A percentile compares a stretch with the other conserved stretches of the same genome.
Conservation (phyloP, 352 stramenopile species). For the Globisporangium perplexum region DNA sequence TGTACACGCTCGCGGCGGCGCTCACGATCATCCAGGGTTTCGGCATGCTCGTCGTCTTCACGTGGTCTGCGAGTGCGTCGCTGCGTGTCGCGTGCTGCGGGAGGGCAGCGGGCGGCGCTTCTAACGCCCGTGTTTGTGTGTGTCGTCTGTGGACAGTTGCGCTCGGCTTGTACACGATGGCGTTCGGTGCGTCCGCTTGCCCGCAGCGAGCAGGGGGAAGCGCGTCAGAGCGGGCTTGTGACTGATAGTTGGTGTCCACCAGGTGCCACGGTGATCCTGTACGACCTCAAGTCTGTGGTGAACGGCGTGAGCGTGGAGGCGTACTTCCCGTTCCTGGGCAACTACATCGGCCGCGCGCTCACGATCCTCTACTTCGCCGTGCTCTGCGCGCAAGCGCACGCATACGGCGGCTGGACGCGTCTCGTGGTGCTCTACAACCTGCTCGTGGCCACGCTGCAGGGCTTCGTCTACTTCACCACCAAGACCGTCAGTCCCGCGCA, state of each 20-base stretch:
- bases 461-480: constrained; percentile 80
- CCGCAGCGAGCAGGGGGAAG: neutral
- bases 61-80: constrained; percentile 40
- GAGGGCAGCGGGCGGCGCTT: neutral
- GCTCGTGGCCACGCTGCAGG: constrained; percentile 65
- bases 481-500: constrained; percentile 56
- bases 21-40: constrained; percentile 84
- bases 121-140: constrained; percentile 9
- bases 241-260: neutral
- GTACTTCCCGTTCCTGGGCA: constrained; percentile 85
- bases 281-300: constrained; percentile 82
- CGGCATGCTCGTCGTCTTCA: constrained; percentile 77
- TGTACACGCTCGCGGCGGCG: constrained; percentile 81
- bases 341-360: constrained; percentile 78
- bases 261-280: constrained; percentile 74
- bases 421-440: constrained; percentile 75
- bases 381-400: constrained; percentile 60
- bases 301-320: constrained; percentile 76
- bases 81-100: neutral
- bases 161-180: constrained; percentile 81
- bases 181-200: constrained; percentile 44
- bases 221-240: neutral
- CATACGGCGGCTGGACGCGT: constrained; percentile 65
- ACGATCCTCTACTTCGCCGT: constrained; percentile 81
- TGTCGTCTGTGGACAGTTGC: constrained; percentile 29